Base-by-base conservation (phyloP, 768 basidiomycete species). In the Podaxis rugospora region DNA sequence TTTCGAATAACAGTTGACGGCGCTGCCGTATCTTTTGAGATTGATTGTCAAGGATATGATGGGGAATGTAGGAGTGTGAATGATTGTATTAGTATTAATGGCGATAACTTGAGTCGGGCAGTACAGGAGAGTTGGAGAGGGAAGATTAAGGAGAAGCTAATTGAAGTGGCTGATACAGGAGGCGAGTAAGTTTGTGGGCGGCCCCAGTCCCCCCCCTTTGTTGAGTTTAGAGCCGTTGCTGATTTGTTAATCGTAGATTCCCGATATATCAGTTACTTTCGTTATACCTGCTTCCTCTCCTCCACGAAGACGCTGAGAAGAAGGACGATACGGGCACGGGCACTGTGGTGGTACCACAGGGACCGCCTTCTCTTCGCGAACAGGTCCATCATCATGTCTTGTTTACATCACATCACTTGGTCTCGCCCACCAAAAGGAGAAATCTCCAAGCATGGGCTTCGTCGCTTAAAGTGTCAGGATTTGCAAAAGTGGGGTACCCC, bases 401-500 rank as follows among this genome's bases (percentile, higher is more conserved):
- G 1, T 77, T 91, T 55, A 87, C 85, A 1, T 91, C 90, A 0
- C 89, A 92, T 71, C 88, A 89, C 69, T 81, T 89, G 57, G 72
- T 84, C 42, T 86, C 90, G 55, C 77, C 84, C 23, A 76, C 80
- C 66, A 88, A 89, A 72, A 78, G 88, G 57, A 78, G 83, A 37
- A 76, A 81, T 62, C 73, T 86, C 32, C 78, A 82, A 62, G 72
- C 76, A 37, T 86, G 87, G 81, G 79, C 85, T 1, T 75, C 78
- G 13, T 76, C 81, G 5, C 79, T 89, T 42, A 71, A 71, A 3
- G 65, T 91, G 11, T 64, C 73, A 1, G 89, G 90, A 0, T 92
- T 90, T 68, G 84, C 88, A 0, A 92, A 91, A 71, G 78, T 87
- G 7, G 89, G 89, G 0, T 82, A 90, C 69, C 90, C 90, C 11